Base-by-base conservation (phyloP, 805 yeast genomes). In the Martiniozyma abietophila region DNA sequence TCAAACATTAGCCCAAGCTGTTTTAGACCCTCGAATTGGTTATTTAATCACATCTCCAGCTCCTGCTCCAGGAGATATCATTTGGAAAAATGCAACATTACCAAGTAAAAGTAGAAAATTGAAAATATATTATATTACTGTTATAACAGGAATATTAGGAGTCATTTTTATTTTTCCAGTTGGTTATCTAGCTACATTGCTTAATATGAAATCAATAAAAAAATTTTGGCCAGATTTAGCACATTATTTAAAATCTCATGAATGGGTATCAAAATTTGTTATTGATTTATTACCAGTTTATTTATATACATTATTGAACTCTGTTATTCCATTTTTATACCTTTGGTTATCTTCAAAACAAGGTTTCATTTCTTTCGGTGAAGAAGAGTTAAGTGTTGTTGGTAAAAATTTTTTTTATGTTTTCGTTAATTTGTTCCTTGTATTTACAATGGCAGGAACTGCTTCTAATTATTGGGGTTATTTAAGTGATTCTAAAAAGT, bases 1-100 rank as follows among this genome's bases (percentile, higher is more conserved):
- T 2, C 98, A 89, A 54, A 80, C 86, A 83, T 79, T 92, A 19
- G 96, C 96, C 0, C 98, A 92, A 54, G 92, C 96, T 0, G 88
- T 89, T 0, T 56, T 92, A 38, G 96, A 88, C 51, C 96, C 96
- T 1, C 71, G 82, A 38, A 85, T 92, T 6, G 79, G 82, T 51
- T 82, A 76, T 38, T 62, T 92, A 34, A 82, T 88, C 23, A 81
- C 95, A 4, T 65, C 71, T 26, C 61, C 86, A 37, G 97, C 97
- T 0, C 97, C 97, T 0, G 94, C 97, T 2, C 97, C 97, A 4
- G 89, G 81, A 49, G 98, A 89, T 53, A 80, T 89, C 17, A 76
- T 84, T 26, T 89, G 98, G 98, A 81, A 76, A 38, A 85, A 88
- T 50, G 72, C 85, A 23, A 88, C 94, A 46, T 61, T 88, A 49